phyloP scores from a whole-genome alignment of 306 rosid genomes.

The Acacia acuminata region DNA sequence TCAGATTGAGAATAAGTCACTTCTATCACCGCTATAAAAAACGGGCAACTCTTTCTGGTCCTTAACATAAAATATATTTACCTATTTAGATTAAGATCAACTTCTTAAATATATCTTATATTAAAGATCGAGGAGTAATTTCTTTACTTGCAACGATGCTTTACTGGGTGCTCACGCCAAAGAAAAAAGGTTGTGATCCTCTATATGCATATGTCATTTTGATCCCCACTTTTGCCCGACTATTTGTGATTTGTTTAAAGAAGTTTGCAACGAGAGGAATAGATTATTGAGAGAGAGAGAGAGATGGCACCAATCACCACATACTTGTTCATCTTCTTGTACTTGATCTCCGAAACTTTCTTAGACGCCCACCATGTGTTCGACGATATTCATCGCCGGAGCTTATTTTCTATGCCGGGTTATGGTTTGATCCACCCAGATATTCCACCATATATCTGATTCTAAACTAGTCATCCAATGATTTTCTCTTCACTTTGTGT shows the following conservation, averaged over 20 bases:
- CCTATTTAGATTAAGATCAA: no score
- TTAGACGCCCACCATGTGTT: neutral
- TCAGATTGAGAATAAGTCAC: no score
- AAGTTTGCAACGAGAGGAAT: neutral
- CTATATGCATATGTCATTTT: neutral
- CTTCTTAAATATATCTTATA: rapidly evolving
- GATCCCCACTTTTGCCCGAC: neutral
- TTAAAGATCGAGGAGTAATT: no score
- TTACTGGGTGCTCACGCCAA: neutral
- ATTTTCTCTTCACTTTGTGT: no score
- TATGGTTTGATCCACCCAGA: neutral
- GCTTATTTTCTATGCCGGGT: neutral
- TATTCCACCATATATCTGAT: neutral
- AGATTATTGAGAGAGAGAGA: neutral
- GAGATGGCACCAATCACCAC: neutral
- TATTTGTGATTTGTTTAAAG: neutral
- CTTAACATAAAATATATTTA: no score
- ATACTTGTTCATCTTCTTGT: neutral
- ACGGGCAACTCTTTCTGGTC: no score
- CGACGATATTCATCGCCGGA: neutral
- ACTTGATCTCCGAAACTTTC: neutral
- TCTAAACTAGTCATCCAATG: neutral
- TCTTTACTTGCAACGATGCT: no score
- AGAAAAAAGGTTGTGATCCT: no score
- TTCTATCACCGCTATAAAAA: no score